Evolutionary conservation across 345 rosid species (phyloP).

Genomic region (Arabis hirsuta): DNA sequence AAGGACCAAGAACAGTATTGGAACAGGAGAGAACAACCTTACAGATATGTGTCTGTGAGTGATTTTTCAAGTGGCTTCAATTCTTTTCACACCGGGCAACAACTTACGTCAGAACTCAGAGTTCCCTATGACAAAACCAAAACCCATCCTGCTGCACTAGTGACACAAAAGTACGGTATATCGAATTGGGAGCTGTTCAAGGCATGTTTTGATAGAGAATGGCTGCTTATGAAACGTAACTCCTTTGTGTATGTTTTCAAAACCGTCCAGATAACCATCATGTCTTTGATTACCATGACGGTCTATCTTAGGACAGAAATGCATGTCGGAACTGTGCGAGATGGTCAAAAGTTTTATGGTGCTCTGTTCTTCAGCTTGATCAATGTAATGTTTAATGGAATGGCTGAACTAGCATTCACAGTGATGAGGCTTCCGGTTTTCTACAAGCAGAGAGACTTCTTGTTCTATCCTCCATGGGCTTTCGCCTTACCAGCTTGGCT

Average conservation of each 20-base stretch:
- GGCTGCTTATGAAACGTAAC: slow-evolving; percentile 72
- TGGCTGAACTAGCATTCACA: slow-evolving; percentile 67
- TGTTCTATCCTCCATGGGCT: slow-evolving; percentile 77
- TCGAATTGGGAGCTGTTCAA: slow-evolving; percentile 67
- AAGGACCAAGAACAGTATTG: slow-evolving; percentile 86
- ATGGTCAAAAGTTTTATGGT: slow-evolving; percentile 59
- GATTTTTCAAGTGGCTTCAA: slow-evolving; percentile 55
- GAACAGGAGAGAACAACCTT: slow-evolving; percentile 58
- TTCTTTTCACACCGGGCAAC: slow-evolving; percentile 60
- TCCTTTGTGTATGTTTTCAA: slow-evolving; percentile 62
- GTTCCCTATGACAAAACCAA: slow-evolving; percentile 61
- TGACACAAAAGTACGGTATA: slow-evolving; percentile 69
- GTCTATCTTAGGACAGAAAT: slow-evolving; percentile 66
- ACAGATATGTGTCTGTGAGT: slow-evolving; percentile 51
- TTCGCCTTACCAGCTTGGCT: slow-evolving; percentile 66
- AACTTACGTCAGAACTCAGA: slow-evolving; percentile 51
- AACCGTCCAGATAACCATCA: slow-evolving; percentile 58
- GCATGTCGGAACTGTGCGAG: slow-evolving; percentile 49
- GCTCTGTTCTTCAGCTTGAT: slow-evolving; percentile 62
- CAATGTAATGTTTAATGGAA: slow-evolving; percentile 70
- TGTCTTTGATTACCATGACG: slow-evolving; percentile 57
- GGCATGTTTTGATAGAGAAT: slow-evolving; percentile 74
- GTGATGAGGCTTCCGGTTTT: slow-evolving; percentile 69
- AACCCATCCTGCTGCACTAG: slow-evolving; percentile 69
- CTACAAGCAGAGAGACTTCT: slow-evolving; percentile 70